These are phyloP conservation scores for Aspergillus texensis DNA, from an alignment of 2,329 filamentous ascomycete species.

Conservation along the genomic window DNA sequence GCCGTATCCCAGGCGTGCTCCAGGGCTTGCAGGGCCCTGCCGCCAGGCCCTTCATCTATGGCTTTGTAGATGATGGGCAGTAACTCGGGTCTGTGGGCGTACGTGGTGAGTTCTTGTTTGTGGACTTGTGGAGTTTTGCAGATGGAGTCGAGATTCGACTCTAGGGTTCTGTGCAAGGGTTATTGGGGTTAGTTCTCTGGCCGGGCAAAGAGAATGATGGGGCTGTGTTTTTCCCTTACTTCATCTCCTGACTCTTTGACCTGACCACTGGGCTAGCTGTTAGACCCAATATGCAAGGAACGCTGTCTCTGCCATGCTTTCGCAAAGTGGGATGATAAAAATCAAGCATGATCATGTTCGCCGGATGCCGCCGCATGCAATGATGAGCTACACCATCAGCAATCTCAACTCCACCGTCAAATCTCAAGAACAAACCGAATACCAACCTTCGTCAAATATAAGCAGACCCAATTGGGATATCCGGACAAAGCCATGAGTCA, in stretches of 20 bases:
- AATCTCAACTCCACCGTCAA: background rate
- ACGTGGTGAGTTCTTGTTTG: slow-evolving; percentile 68
- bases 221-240: slow-evolving; percentile 36
- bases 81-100: slow-evolving; percentile 66
- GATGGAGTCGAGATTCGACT: slow-evolving; percentile 69
- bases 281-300: slow-evolving; percentile 73
- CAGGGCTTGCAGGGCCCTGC: slow-evolving; percentile 49
- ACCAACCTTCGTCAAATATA: slow-evolving; percentile 79
- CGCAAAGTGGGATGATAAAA: slow-evolving; percentile 62
- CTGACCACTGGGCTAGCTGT: slow-evolving; percentile 77
- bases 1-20: slow-evolving; percentile 46
- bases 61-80: slow-evolving; percentile 25
- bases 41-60: slow-evolving; percentile 2
- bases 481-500: slow-evolving; percentile 72
- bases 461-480: slow-evolving; percentile 67
- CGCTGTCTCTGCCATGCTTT: slow-evolving; percentile 31
- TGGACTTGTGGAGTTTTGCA: slow-evolving; percentile 70
- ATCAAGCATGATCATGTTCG: slow-evolving; percentile 70
- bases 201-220: background rate
- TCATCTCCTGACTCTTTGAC: slow-evolving; percentile 58
- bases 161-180: slow-evolving; percentile 53
- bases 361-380: slow-evolving; percentile 65
- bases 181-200: background rate
- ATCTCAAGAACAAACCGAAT: background rate
- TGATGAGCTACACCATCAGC: slow-evolving; percentile 63